A percentile compares a stretch with the other conserved stretches of the same genome.
Evolutionary conservation across 2,329 filamentous ascomycete genomes (phyloP).

Genomic region (Lachnellula cervina): DNA sequence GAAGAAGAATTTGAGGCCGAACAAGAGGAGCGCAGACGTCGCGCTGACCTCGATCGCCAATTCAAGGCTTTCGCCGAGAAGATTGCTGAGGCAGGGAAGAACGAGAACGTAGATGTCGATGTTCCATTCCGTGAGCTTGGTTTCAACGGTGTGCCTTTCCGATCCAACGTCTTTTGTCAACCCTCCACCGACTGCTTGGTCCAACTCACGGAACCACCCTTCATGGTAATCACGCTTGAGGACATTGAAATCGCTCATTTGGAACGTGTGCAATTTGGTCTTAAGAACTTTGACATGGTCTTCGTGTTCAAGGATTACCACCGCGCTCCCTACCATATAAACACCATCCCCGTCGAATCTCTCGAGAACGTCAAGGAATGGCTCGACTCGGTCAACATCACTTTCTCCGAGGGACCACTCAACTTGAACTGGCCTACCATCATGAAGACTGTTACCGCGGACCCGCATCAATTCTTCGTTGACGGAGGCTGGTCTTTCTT

Average conservation of each 20-base stretch:
- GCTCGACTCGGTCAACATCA: conserved; percentile 92
- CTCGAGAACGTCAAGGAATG: conserved; percentile 96
- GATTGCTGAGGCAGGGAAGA: conserved; percentile 91
- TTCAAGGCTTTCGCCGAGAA: conserved; percentile 97
- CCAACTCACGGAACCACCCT: conserved; percentile 93
- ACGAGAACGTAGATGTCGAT: conserved; percentile 86
- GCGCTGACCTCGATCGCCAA: conserved; percentile 87
- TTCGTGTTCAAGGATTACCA: conserved; percentile 98
- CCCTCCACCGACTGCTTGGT: conserved; percentile 96
- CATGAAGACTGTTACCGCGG: conserved; percentile 96
- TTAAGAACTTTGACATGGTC: conserved; percentile 98
- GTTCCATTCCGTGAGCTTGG: conserved; percentile 95
- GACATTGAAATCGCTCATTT: conserved; percentile 96
- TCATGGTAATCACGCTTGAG: conserved; percentile 90
- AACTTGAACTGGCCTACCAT: conserved; percentile 99
- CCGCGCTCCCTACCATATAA: conserved; percentile 86
- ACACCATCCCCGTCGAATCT: conserved; percentile 94
- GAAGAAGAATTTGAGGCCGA: conserved; percentile 99
- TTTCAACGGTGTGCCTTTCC: conserved; percentile 93
- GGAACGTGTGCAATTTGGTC: conserved; percentile 90
- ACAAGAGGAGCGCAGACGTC: conserved; percentile 87
- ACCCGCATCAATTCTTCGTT: conserved; percentile 90
- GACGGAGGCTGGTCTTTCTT: conserved; percentile 96
- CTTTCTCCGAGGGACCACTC: conserved; percentile 87
- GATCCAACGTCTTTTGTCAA: conserved; percentile 92